Conservation (phyloP, 345 rosid genomes). For the Cardamine resedifolia region DNA sequence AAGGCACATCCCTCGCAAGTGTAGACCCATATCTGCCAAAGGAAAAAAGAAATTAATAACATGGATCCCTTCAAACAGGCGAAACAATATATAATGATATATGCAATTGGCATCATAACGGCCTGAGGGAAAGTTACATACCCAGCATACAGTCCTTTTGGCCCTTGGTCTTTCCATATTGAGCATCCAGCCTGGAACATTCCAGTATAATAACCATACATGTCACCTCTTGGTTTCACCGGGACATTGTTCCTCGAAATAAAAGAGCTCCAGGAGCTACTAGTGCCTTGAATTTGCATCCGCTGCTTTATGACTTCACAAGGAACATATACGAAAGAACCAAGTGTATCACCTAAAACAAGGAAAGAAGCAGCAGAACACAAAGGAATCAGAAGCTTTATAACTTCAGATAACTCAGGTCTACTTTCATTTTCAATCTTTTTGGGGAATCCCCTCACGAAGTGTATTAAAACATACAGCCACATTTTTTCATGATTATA, state of each 20-base stretch:
- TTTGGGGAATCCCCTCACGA: background rate
- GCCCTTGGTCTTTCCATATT: slow-evolving; percentile 86
- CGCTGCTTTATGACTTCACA: slow-evolving; percentile 98
- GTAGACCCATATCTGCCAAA: slow-evolving; percentile 80
- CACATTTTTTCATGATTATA: slow-evolving; percentile 3
- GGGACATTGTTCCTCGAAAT: slow-evolving; percentile 45
- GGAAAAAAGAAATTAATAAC: background rate
- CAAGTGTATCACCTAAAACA: slow-evolving; percentile 87
- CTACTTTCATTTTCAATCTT: background rate
- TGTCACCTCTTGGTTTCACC: slow-evolving; percentile 49
- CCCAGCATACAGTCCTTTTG: slow-evolving; percentile 89
- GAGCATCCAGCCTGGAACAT: slow-evolving; percentile 87
- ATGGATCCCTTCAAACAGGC: background rate
- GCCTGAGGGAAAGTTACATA: slow-evolving; percentile 31
- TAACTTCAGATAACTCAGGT: slow-evolving; percentile 4
- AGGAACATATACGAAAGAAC: slow-evolving; percentile 89
- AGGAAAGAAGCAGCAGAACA: slow-evolving; percentile 33
- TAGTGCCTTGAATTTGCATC: slow-evolving; percentile 95
- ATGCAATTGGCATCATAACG: slow-evolving; percentile 12
- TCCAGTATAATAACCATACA: slow-evolving; percentile 78
- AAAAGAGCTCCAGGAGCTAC: slow-evolving; percentile 65
- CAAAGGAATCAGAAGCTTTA: slow-evolving; percentile 20
- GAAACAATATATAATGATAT: background rate
- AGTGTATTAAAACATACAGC: background rate
- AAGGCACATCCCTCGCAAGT: slow-evolving; percentile 92